Evolutionary conservation across 352 stramenopile species (phyloP).

Genomic region (Phytophthora sansomeana): DNA sequence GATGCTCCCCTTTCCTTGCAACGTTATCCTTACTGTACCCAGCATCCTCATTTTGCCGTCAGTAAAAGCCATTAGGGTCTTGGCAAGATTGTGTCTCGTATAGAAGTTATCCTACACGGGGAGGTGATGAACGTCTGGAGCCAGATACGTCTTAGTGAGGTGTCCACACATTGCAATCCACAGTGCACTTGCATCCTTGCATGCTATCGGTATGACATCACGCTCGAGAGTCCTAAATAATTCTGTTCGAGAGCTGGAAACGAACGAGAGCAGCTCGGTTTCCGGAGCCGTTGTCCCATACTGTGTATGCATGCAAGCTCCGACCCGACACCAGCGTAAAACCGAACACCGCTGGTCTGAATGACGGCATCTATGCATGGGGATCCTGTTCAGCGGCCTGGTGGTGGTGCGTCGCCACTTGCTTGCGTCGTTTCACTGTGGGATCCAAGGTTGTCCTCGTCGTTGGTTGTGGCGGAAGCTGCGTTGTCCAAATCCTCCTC

Average conservation of each 20-base stretch:
- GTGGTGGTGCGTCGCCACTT: too few relatives aligned
- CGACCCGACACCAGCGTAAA: constrained; percentile 7
- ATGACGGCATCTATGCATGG: constrained; percentile 1
- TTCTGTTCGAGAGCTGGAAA: neutral
- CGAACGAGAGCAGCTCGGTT: neutral
- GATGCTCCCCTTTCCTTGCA: neutral
- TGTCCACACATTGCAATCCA: constrained; percentile 18
- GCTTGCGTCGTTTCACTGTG: too few relatives aligned
- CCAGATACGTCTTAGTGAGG: neutral
- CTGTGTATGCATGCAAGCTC: constrained; percentile 1
- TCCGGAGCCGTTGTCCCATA: constrained; percentile 5
- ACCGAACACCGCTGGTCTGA: constrained; percentile 1
- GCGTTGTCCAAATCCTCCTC: neutral
- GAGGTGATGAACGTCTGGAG: neutral
- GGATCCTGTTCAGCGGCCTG: neutral
- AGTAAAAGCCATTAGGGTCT: neutral
- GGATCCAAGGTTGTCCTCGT: too few relatives aligned
- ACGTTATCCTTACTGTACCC: neutral
- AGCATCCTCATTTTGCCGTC: neutral
- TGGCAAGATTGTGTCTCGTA: neutral
- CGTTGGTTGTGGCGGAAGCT: neutral
- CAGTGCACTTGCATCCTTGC: neutral
- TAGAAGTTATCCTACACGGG: constrained; percentile 1
- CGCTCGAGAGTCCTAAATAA: neutral
- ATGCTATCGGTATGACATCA: neutral